Conservation (phyloP, 768 basidiomycete species). For the Kwoniella bestiolae region DNA sequence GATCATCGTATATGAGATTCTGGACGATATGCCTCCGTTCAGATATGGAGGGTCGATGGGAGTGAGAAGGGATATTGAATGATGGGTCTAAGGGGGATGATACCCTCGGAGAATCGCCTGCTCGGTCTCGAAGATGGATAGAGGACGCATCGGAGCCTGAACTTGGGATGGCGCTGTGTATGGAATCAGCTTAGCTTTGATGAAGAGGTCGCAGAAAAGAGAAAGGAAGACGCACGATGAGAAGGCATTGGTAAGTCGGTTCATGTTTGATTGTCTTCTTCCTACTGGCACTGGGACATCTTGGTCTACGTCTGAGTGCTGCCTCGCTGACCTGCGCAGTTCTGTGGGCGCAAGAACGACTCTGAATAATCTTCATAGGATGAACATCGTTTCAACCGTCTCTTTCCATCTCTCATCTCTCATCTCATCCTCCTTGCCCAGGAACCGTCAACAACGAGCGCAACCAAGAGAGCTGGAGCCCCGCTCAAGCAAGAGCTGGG, state of each 20-base stretch:
- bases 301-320: neutral
- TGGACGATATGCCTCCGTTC: slow-evolving; percentile 21
- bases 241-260: slow-evolving; percentile 40
- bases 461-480: no score
- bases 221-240: slow-evolving; percentile 23
- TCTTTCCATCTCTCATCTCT: neutral
- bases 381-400: no score
- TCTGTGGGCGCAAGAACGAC: neutral
- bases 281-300: neutral
- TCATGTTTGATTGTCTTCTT: slow-evolving; percentile 20
- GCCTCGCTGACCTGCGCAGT: neutral
- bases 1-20: slow-evolving; percentile 43
- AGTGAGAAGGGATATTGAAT: slow-evolving; percentile 14
- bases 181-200: neutral
- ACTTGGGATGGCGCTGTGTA: slow-evolving; percentile 21
- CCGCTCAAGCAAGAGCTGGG: no score
- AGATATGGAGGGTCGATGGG: slow-evolving; percentile 12
- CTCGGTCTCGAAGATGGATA: slow-evolving; percentile 10
- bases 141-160: slow-evolving; percentile 28
- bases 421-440: neutral
- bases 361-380: neutral
- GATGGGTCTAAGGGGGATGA: slow-evolving; percentile 23
- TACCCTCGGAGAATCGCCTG: slow-evolving; percentile 14
- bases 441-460: neutral
- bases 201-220: neutral